Base-by-base conservation (phyloP, 768 basidiomycete species). In the Suillus brevipes region DNA sequence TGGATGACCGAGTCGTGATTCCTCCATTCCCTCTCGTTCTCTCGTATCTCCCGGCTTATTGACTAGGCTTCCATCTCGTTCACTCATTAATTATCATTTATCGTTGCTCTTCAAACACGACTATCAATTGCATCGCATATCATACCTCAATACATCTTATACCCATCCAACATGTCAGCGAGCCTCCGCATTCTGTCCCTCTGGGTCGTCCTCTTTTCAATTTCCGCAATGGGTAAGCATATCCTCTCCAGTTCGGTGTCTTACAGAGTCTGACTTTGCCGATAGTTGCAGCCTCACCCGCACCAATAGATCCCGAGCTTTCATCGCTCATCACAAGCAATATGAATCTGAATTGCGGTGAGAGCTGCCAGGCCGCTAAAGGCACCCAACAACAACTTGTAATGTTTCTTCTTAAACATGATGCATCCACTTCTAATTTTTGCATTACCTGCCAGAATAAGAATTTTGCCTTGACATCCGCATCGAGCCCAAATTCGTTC, bases 281-380 rank as follows among this genome's bases (percentile, higher is more conserved):
- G n/a, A 47, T 7, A 76, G 75, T n/a, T 28, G 53, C 63, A 36
- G 66, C 75, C 9, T 69, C 75, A 0, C 75, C 74, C 20, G 66
- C 67, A 16, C 73, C 74, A 13, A 68, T 75, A 63, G 74, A 75
- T 38, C 14, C 71, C 6, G 28, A 2, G 2, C 36, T 72, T n/a
- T 49, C 73, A 8, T 14, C 62, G 5, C 47, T 70, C 62, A 13
- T 75, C 6, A 60, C 66, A 28, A 76, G 63, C 50, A 76, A 77
- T 63, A 60, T 67, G 25, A 72, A 74, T 34, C 61, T 73, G 13
- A 67, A 52, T 16, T 76, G 75, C 47, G 43, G 56, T 18, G 38
- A 76, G 6, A 74, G 71, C 36, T 77, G 76, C 36, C 2, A 60
- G 1, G 68, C 42, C 0, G 61, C 74, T 23, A 60, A 64, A 4